Evolutionary conservation across 306 rosid genomes (phyloP).

Genomic region (Quillaja saponaria): DNA sequence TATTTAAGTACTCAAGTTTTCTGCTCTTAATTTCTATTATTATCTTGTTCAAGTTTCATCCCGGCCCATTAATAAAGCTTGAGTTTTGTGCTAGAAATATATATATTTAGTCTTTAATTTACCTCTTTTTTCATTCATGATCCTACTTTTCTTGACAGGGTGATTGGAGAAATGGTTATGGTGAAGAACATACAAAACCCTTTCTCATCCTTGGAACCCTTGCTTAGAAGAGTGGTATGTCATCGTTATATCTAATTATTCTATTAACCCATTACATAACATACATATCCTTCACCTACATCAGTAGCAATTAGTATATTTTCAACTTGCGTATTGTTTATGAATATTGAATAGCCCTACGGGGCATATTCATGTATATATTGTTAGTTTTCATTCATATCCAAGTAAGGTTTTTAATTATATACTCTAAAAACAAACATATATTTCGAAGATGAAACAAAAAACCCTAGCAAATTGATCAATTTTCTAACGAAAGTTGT

Average conservation of each 20-base stretch:
- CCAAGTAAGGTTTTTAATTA: neutral
- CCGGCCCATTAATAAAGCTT: neutral
- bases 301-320: too few relatives aligned
- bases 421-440: neutral
- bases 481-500: neutral
- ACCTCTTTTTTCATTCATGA: neutral
- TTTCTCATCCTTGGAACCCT: slow-evolving; percentile 66
- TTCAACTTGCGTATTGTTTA: too few relatives aligned
- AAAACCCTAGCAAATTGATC: neutral
- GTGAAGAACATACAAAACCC: slow-evolving; percentile 56
- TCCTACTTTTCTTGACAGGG: slow-evolving; percentile 40
- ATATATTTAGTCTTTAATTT: neutral
- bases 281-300: too few relatives aligned
- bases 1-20: too few relatives aligned
- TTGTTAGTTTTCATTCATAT: neutral
- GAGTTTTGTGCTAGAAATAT: neutral
- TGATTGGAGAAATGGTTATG: slow-evolving; percentile 67
- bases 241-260: neutral
- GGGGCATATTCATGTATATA: too few relatives aligned
- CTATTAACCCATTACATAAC: neutral
- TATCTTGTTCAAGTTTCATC: neutral
- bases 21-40: too few relatives aligned
- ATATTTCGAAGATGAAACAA: too few relatives aligned
- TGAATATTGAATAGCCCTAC: too few relatives aligned
- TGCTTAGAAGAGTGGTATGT: slow-evolving; percentile 73